Evolutionary conservation across 192 early-diverging fungal species (phyloP).

Genomic region (Coemansia furcata): DNA sequence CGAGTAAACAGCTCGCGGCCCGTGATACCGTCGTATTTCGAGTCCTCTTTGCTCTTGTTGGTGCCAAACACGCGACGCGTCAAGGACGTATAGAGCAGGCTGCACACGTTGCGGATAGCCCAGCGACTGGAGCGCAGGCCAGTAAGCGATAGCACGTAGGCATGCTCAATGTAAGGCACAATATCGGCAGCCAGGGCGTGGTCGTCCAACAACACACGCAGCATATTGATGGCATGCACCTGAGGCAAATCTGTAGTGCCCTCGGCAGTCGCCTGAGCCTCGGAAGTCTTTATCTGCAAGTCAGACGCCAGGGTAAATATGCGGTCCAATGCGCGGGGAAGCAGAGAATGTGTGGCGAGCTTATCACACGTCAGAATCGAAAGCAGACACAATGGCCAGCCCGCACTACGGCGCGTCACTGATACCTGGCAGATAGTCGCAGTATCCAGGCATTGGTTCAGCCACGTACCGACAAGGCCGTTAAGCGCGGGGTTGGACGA

Average conservation of each 20-base stretch:
- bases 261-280: conserved; percentile 20
- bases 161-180: conserved; percentile 73
- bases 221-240: conserved; percentile 91
- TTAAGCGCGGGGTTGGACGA: conserved; percentile 56
- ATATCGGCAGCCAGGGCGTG: conserved; percentile 71
- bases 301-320: conserved; percentile 60
- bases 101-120: conserved; percentile 92
- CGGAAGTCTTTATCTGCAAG: conserved; percentile 8
- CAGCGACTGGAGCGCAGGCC: conserved; percentile 79
- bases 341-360: conserved; percentile 56
- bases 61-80: conserved; percentile 82
- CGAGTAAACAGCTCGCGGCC: conserved; percentile 89
- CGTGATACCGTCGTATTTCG: conserved; percentile 72
- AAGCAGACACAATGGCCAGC: conserved; percentile 83
- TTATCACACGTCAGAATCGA: conserved; percentile 74
- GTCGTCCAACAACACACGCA: conserved; percentile 81
- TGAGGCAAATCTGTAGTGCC: conserved; percentile 81
- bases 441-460: conserved; percentile 73
- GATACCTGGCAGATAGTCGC: conserved; percentile 76
- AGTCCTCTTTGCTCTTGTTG: conserved; percentile 73
- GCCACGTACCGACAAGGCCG: conserved; percentile 65
- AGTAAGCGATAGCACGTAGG: conserved; percentile 72
- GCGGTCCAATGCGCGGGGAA: conserved; percentile 66
- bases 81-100: conserved; percentile 87
- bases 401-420: conserved; percentile 88